phyloP scores from a whole-genome alignment of 116 monocot genomes.

The Posidonia oceanica region DNA sequence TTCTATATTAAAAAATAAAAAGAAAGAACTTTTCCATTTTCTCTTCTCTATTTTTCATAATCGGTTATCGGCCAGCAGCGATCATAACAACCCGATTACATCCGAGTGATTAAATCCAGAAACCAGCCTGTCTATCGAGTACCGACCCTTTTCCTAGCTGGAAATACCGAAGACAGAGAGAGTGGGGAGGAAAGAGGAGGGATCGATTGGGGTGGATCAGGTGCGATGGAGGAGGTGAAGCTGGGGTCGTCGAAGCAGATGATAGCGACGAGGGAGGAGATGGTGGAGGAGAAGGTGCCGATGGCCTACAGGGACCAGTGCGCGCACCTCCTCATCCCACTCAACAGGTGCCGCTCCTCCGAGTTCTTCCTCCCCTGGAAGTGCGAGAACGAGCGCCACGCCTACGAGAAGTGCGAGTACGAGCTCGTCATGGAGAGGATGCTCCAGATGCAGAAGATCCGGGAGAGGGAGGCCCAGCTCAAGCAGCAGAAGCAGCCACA shows the following conservation, averaged over 20 bases:
- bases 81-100: too few species aligned
- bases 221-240: slow-evolving; percentile 44
- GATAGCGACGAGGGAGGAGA: slow-evolving; percentile 87
- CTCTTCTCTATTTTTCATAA: too few species aligned
- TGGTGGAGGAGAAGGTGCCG: slow-evolving; percentile 71
- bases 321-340: slow-evolving; percentile 96
- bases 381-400: slow-evolving; percentile 87
- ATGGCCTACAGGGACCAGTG: slow-evolving; percentile 89
- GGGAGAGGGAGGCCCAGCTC: slow-evolving; percentile 45
- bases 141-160: too few species aligned
- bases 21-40: too few species aligned
- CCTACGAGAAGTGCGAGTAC: slow-evolving; percentile 98
- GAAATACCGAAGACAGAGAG: too few species aligned
- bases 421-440: slow-evolving; percentile 99
- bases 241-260: slow-evolving; percentile 95
- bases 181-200: background rate
- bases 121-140: too few species aligned
- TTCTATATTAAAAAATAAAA: too few species aligned
- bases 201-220: background rate
- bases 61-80: too few species aligned
- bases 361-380: slow-evolving; percentile 98
- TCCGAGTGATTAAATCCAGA: too few species aligned
- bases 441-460: slow-evolving; percentile 99
- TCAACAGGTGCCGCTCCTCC: slow-evolving; percentile 85
- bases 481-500: slow-evolving; percentile 25